A percentile compares a stretch with the other conserved stretches of the same genome.
Conservation (phyloP, 1,284 basidiomycete species). For the Kalmanozyma brasiliensis region DNA sequence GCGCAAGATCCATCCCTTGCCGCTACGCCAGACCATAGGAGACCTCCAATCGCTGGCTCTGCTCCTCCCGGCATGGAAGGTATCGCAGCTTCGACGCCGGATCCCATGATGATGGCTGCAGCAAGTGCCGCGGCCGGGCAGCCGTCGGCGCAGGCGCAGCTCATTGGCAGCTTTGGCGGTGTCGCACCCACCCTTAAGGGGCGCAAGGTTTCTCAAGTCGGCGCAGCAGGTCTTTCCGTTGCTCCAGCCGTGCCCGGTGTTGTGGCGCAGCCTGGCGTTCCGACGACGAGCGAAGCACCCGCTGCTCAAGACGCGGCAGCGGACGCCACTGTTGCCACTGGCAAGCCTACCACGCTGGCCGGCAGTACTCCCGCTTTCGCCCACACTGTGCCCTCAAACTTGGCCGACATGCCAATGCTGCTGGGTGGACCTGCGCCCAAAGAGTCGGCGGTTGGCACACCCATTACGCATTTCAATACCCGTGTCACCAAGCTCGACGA, state of each 20-base stretch:
- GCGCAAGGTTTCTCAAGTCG: slow-evolving; percentile 29
- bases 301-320: slow-evolving; percentile 32
- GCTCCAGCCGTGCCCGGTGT: slow-evolving; percentile 7
- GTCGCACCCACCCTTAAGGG: slow-evolving; percentile 14
- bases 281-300: slow-evolving; percentile 17
- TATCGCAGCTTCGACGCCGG: slow-evolving; percentile 24
- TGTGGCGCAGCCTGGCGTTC: slow-evolving; percentile 4
- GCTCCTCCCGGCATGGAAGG: slow-evolving; percentile 23
- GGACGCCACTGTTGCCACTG: slow-evolving; percentile 34
- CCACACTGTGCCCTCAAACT: slow-evolving; percentile 62
- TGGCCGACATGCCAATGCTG: slow-evolving; percentile 59
- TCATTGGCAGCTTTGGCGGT: slow-evolving; percentile 32
- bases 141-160: slow-evolving; percentile 38
- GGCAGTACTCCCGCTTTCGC: slow-evolving; percentile 30
- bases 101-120: slow-evolving; percentile 39
- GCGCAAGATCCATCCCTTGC: slow-evolving; percentile 29
- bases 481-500: slow-evolving; percentile 73
- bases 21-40: slow-evolving; percentile 22
- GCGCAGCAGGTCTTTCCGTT: slow-evolving; percentile 4
- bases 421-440: slow-evolving; percentile 66
- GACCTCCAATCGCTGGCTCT: slow-evolving; percentile 17
- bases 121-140: slow-evolving; percentile 37
- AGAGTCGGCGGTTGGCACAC: slow-evolving; percentile 66
- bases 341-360: slow-evolving; percentile 47
- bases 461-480: slow-evolving; percentile 75